Evolutionary conservation across 2,329 filamentous ascomycete genomes (phyloP), one percentile per base, ranked within the genome.

Genomic region (Claviceps maximensis): DNA sequence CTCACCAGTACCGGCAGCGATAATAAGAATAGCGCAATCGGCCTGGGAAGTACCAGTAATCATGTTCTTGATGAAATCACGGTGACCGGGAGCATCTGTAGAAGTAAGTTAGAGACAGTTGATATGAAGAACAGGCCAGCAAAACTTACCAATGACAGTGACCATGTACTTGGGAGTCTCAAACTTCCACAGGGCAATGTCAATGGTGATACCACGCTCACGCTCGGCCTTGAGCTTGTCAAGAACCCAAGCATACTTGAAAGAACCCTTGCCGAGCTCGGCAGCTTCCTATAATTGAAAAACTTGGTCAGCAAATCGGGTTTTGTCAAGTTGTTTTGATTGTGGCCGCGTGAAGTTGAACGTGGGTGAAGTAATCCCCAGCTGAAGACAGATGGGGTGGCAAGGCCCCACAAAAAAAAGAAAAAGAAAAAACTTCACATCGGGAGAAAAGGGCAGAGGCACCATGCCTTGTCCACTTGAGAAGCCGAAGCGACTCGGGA

Each of bases 41-140:
- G 93, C 93, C 87, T 97, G 93, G 76, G 93, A 98, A 72, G 93
- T 97, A 90, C 93, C 93, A 86, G 93, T 97, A 77, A 98, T 98
- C 93, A 98, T 98, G 90, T 97, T 98, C 91, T 98, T 98, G 89
- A 98, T 97, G 84, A 97, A 98, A 74, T 98, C 93, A 93, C 93
- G 91, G 80, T 98, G 93, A 79, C 93, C 93, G 71, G 93, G 93
- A 75, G 93, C 93, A 72, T 98, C 88, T 86, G 63, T 17, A 1
- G 0, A 6, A 13, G 2, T 19, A 31, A 2, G n/a, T 21, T 27
- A 29, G 17, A 7, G 1, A 19, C 5, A 10, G 4, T 36, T 9
- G 6, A 0, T 5, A 17, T 10, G 4, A 25, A 36, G 13, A 17
- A 15, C 1, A 17, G 6, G 27, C 19, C n/a, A 19, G 7, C 13